Evolutionary conservation across 805 yeast species (phyloP).

Genomic region (Ogataea siamensis): DNA sequence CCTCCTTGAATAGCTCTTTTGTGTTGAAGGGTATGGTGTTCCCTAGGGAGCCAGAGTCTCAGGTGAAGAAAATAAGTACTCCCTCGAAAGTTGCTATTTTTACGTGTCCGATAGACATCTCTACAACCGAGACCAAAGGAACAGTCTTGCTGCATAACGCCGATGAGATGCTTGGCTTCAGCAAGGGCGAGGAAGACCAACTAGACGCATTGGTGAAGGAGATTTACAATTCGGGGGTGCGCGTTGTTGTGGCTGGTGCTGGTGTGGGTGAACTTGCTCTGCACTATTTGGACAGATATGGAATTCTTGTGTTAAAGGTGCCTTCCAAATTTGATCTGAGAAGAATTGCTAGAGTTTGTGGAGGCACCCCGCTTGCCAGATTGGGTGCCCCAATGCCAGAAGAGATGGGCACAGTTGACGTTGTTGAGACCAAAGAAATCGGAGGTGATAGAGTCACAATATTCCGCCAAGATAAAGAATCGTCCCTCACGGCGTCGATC

Average conservation of each 20-base stretch:
- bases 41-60: constrained; percentile 96
- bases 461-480: constrained; percentile 70
- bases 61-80: constrained; percentile 57
- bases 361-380: constrained; percentile 93
- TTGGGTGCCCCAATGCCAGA: constrained; percentile 94
- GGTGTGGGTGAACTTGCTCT: constrained; percentile 90
- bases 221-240: constrained; percentile 78
- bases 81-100: constrained; percentile 86
- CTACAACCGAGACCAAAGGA: constrained; percentile 97
- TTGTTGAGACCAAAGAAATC: constrained; percentile 87
- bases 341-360: constrained; percentile 93
- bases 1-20: constrained; percentile 65
- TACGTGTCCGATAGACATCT: constrained; percentile 91
- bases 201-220: constrained; percentile 82
- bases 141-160: constrained; percentile 96
- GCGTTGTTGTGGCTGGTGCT: constrained; percentile 91
- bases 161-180: constrained; percentile 92
- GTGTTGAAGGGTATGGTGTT: constrained; percentile 98
- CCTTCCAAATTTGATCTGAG: constrained; percentile 93
- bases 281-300: constrained; percentile 87
- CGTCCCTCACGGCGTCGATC: constrained; percentile 86
- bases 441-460: constrained; percentile 97
- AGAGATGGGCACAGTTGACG: constrained; percentile 85
- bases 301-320: constrained; percentile 80
- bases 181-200: constrained; percentile 94